Evolutionary conservation across 345 rosid species (phyloP).

Genomic region (Microcos paniculata): DNA sequence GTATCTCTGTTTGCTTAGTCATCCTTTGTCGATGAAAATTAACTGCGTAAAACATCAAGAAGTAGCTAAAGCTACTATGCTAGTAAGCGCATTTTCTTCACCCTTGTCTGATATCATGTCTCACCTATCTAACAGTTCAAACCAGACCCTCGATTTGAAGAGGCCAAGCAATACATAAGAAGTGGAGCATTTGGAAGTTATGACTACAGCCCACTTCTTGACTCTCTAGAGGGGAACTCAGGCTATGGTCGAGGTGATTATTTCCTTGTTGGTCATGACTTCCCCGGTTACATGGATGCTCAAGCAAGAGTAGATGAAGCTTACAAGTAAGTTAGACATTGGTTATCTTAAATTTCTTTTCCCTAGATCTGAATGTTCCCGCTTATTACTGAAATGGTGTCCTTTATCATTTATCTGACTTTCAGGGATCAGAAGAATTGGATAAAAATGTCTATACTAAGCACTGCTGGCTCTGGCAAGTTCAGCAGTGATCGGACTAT

Average conservation of each 20-base stretch:
- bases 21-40: not conserved
- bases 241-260: constrained; percentile 97
- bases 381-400: not conserved
- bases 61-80: not conserved
- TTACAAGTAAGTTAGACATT: constrained; percentile 75
- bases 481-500: constrained; percentile 92
- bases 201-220: constrained; percentile 85
- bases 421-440: constrained; percentile 74
- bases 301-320: constrained; percentile 83
- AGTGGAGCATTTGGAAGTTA: constrained; percentile 92
- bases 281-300: constrained; percentile 81
- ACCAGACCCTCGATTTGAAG: constrained; percentile 93
- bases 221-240: constrained; percentile 89
- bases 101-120: constrained; percentile 10
- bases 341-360: not conserved
- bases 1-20: not conserved
- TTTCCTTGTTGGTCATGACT: constrained; percentile 91
- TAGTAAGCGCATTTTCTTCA: not conserved
- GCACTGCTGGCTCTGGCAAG: constrained; percentile 91
- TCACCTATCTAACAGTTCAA: constrained; percentile 58
- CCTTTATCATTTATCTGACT: not conserved
- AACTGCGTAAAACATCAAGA: not conserved
- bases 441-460: constrained; percentile 88
- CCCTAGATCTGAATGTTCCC: not conserved
- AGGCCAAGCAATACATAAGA: constrained; percentile 81